Evolutionary conservation across 2,329 filamentous ascomycete genomes (phyloP), one percentile per base, ranked within the genome.

Genomic region (Colletotrichum zoysiae): DNA sequence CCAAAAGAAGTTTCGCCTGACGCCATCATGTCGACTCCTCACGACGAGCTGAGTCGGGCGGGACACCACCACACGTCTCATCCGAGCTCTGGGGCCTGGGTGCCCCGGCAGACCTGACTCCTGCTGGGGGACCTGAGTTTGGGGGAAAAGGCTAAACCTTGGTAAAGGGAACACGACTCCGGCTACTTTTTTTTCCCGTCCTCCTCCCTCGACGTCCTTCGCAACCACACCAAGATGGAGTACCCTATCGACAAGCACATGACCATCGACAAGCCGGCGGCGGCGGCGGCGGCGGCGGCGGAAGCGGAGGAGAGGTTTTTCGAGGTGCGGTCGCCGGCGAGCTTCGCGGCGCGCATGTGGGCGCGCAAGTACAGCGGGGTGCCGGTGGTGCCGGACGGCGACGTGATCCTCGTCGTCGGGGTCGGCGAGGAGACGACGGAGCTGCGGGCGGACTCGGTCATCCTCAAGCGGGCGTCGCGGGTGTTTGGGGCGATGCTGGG

Each of bases 401-500:
- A 78, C 53, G 66, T 77, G 40, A 60, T 74, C n/a, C 74, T 78
- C 38, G 64, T 76, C 3, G 71, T 78, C n/a, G 76, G 76, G 1
- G n/a, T 68, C 20, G 55, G 70, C 33, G 65, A 69, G 44, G 70
- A 65, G 35, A 58, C 68, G 38, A 62, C 44, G 35, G 71, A 70
- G 58, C 58, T 76, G 4, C 71, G 61, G 14, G 64, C 74, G 30
- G 56, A 75, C 55, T 78, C 75, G 3, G 50, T 68, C 35, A 75
- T 78, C 42, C 66, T 81, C 9, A 76, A 68, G n/a, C 71, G 76
- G 12, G 75, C 77, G 18, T 79, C 77, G 4, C 67, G 74, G 2
- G 77, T 78, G 0, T 78, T 79, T 60, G 74, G 72, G 44, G 75
- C 75, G 23, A 78, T 79, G 77, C 73, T 79, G 1, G 60, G 70